phyloP scores from a whole-genome alignment of 2,329 filamentous ascomycete genomes.

The Fusarium metavorans region DNA sequence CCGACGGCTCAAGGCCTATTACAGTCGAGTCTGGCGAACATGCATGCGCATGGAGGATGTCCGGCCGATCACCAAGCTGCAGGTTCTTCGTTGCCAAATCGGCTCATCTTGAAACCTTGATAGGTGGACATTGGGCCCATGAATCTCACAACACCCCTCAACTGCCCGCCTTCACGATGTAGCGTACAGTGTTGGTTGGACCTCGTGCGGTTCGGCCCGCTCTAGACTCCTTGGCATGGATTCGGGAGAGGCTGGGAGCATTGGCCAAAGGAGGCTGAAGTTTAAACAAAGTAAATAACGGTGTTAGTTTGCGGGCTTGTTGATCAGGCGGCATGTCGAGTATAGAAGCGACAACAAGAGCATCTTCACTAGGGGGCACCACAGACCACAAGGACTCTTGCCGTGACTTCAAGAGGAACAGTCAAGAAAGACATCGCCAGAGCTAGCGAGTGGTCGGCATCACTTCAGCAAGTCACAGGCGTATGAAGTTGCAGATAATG shows the following conservation, averaged over 20 bases:
- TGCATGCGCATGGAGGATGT: not conserved
- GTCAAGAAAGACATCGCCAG: not conserved
- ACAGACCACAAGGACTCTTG: not conserved
- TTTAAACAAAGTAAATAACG: not conserved
- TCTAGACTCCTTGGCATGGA: not conserved
- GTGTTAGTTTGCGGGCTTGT: not conserved
- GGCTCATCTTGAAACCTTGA: not conserved
- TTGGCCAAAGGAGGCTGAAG: not conserved
- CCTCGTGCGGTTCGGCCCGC: not conserved
- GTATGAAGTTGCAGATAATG: not conserved
- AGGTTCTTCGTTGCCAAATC: not conserved
- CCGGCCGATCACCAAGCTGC: not conserved
- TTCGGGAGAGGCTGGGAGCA: not conserved
- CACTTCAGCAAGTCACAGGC: not conserved
- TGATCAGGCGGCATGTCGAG: not conserved
- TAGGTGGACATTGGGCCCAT: not conserved
- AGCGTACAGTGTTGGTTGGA: not conserved
- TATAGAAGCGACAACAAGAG: not conserved
- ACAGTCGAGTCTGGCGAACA: not conserved
- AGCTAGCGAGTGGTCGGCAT: not conserved
- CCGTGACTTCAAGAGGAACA: not conserved
- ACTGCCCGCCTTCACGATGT: not conserved
- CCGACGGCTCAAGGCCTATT: not conserved
- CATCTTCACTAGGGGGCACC: not conserved
- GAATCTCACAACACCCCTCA: not conserved